Evolutionary conservation across 2,329 filamentous ascomycete genomes (phyloP).

Genomic region (Beauveria bassiana): DNA sequence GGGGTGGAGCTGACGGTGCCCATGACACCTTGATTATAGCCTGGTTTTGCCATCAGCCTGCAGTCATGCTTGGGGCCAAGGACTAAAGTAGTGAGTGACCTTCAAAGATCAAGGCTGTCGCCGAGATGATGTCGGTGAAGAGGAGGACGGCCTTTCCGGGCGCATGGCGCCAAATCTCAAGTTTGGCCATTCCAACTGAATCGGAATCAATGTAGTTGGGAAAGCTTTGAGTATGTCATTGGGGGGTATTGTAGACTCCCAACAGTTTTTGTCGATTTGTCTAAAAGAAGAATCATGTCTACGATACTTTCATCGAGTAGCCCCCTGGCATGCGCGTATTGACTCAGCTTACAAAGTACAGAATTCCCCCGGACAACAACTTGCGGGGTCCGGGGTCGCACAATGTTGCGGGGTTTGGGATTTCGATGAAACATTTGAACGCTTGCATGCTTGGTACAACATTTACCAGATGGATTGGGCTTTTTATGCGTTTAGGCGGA

Average conservation of each 20-base stretch:
- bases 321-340: not conserved
- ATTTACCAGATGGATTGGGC: not conserved
- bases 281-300: not conserved
- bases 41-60: slow-evolving; percentile 18
- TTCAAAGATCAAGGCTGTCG: slow-evolving; percentile 18
- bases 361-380: not conserved
- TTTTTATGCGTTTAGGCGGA: no score
- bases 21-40: slow-evolving; percentile 49
- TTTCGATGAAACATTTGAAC: not conserved
- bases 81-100: slow-evolving; percentile 7
- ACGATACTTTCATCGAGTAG: not conserved
- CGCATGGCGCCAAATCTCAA: slow-evolving; percentile 16
- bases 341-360: no score
- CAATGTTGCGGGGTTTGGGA: not conserved
- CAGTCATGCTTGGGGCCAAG: not conserved
- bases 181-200: slow-evolving; percentile 11
- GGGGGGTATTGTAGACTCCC: no score
- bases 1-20: slow-evolving; percentile 39
- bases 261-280: not conserved
- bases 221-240: no score
- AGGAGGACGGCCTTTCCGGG: slow-evolving; percentile 18
- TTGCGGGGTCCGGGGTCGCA: not conserved
- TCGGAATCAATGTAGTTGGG: no score
- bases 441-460: not conserved
- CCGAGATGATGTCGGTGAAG: slow-evolving; percentile 17